Conservation (phyloP, 768 basidiomycete species). For the Infundibulicybe gibba region DNA sequence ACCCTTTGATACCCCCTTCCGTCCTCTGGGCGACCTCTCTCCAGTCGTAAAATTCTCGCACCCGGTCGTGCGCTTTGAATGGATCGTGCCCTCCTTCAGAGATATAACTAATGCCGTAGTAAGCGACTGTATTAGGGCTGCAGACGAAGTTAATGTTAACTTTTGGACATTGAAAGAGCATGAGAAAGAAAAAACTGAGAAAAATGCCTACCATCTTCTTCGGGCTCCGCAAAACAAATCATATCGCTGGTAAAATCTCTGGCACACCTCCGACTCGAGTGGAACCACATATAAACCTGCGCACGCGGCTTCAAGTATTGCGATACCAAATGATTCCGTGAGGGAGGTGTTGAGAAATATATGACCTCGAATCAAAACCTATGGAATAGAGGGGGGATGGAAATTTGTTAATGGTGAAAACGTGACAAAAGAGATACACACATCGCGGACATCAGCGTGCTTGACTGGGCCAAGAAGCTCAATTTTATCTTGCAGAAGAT, state of each 20-base stretch:
- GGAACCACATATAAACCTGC: conserved; percentile 92
- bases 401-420: neutral
- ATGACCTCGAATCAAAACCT: conserved; percentile 84
- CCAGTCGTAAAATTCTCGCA: conserved; percentile 90
- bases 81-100: conserved; percentile 70
- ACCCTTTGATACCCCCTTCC: conserved; percentile 74
- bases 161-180: no score
- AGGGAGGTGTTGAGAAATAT: conserved; percentile 96
- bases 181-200: no score
- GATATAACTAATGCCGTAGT: conserved; percentile 75
- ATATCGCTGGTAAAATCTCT: conserved; percentile 88
- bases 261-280: conserved; percentile 95
- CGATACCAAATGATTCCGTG: conserved; percentile 96
- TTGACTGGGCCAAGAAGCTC: conserved; percentile 79
- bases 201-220: conserved; percentile 75
- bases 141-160: no score
- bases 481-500: conserved; percentile 89
- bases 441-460: conserved; percentile 80
- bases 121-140: conserved; percentile 57
- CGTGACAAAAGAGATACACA: conserved; percentile 28
- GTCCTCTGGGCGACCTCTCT: conserved; percentile 72
- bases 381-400: neutral
- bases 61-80: conserved; percentile 65
- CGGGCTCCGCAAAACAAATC: conserved; percentile 93
- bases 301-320: conserved; percentile 96